Evolutionary conservation across 2,329 filamentous ascomycete genomes (phyloP), one percentile per base, ranked within the genome.

Genomic region (Fusarium nygamai): DNA sequence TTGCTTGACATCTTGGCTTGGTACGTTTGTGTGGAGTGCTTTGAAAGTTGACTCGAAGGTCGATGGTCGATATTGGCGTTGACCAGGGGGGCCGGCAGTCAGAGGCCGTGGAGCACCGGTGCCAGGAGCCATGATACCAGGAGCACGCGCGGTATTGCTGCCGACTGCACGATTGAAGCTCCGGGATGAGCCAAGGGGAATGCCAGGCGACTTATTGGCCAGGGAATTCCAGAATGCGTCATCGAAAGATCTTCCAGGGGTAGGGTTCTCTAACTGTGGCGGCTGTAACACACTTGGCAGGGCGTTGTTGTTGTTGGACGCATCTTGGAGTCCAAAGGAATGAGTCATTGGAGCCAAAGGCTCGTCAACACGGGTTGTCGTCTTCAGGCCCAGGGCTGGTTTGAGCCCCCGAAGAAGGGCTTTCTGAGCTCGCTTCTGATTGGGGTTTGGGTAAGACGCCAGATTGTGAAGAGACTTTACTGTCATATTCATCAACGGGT

Each of bases 371-470:
- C 64, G 61, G 43, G 67, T 24, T 39, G 54, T 36, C 51, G 60
- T 50, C 61, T 70, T 67, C 54, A 72, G 57, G n/a, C 70, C 54
- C 19, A 75, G 56, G 27, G 69, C 76, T 31, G 75, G 64, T 72
- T 77, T 81, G 44, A 76, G 67, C 54, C 80, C 80, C 22, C 80
- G 78, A 61, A 81, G 79, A 66, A 89, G 84, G 24, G 83, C 81
- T 72, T 82, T 85, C 79, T 86, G 86, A 66, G 88, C 88, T 47
- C 80, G 81, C 78, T 86, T 86, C 78, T 89, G 88, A 77, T 83
- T 86, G 13, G 87, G 88, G 72, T 90, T 90, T 9, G 85, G 83
- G 72, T 89, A 90, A 4, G 88, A 89, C 22, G 88, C 88, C 72
- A 90, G 78, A 72, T 86, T 89, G 44, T 86, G 85, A 29, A 89